Base-by-base conservation (phyloP, 164 flowering plant genomes). In the Echeveria elegans region DNA sequence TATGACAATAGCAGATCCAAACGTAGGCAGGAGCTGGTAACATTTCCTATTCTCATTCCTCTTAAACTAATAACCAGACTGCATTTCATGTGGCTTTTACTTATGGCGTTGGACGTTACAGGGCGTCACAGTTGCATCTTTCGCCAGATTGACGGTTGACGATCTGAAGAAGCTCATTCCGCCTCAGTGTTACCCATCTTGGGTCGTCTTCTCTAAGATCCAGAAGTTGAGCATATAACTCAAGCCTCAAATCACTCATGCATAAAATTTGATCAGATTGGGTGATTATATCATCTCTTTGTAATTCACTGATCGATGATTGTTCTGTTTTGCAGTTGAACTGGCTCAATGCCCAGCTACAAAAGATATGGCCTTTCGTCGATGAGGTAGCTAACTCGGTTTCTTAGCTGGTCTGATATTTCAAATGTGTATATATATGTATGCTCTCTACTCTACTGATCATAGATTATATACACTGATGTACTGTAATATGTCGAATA, bases 331-430 rank as follows among this genome's bases (percentile, higher is more conserved):
- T 83, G 37, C 93, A 92, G 98, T 82, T 92, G 74, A 77, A 52
- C 65, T 94, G 97, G 97, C 89, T 94, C 50, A 94, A 94, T 77
- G 70, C 53, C 47, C 82, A 91, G 0, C 92, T 94, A 19, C 73
- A 77, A 26, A 92, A 91, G 82, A 84, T 94, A 45, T 94, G 99
- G 99, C 97, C 96, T 0, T 94, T 75, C 71, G 85, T 94, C 28
- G 67, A 91, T 70, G 86, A 91, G 96, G 99, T 89, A 50, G 65
- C 30, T 53, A 1, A 23, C 8, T 9, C 16, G 19, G 31, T 43
- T 37, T 56, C 45, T n/a, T n/a, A n/a, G n/a, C n/a, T n/a, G n/a
- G n/a, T n/a, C n/a, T n/a, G n/a, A n/a, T n/a, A n/a, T n/a, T n/a
- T n/a, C n/a, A n/a, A n/a, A n/a, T n/a, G n/a, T 41, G 24, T 30